Conservation (phyloP, 768 basidiomycete species). For the Psilocybe tampanensis region DNA sequence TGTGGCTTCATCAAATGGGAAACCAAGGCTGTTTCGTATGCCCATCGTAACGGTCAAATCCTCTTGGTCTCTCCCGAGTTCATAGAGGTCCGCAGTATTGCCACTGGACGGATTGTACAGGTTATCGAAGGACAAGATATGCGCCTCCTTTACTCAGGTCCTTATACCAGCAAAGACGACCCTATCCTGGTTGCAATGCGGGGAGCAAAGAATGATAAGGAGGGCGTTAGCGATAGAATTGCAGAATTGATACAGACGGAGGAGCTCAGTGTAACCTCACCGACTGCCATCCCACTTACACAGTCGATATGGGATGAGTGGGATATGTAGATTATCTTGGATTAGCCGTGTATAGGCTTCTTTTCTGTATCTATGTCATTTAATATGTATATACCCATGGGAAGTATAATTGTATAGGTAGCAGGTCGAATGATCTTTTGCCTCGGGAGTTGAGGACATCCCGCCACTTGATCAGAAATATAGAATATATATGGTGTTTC, state of each 20-base stretch:
- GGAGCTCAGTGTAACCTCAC: constrained; percentile 46
- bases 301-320: constrained; percentile 69
- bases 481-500: too few relatives aligned
- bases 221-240: constrained; percentile 62
- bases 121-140: constrained; percentile 78
- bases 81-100: constrained; percentile 70
- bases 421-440: too few relatives aligned
- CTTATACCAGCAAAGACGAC: constrained; percentile 38
- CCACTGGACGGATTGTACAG: constrained; percentile 73
- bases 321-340: constrained; percentile 52
- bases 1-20: constrained; percentile 80
- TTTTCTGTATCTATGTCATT: not conserved
- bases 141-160: constrained; percentile 57
- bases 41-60: constrained; percentile 61
- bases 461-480: too few relatives aligned
- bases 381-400: not conserved
- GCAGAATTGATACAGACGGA: constrained; percentile 71
- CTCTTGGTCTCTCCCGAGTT: constrained; percentile 76
- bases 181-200: constrained; percentile 66
- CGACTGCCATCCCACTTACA: constrained; percentile 15
- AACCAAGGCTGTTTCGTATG: constrained; percentile 62
- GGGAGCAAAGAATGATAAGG: constrained; percentile 57
- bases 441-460: too few relatives aligned
- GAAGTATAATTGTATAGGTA: too few relatives aligned
- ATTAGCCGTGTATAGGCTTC: not conserved